phyloP scores from a whole-genome alignment of 1,139 yeast genomes.

The Suhomyces bokatorum region DNA sequence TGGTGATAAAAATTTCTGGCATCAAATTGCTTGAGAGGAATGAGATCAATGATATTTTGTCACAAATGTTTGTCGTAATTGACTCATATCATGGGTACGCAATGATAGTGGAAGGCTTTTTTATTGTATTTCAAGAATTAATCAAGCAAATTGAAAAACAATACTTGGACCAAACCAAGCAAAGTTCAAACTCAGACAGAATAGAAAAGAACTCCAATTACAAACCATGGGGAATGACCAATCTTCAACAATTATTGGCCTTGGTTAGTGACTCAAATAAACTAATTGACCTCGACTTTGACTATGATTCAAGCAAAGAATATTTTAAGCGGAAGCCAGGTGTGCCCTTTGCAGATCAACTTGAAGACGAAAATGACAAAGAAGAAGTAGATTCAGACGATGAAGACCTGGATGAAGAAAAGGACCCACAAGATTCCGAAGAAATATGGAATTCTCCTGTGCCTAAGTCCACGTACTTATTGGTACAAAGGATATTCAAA shows the following conservation, averaged over 20 bases:
- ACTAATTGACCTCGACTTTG: conserved; percentile 31
- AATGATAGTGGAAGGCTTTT: conserved; percentile 69
- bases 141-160: conserved; percentile 51
- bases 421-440: conserved; percentile 1
- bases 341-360: conserved; percentile 37
- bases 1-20: conserved; percentile 71
- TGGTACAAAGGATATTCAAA: conserved; percentile 60
- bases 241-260: conserved; percentile 37
- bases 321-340: conserved; percentile 37
- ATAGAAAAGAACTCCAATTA: conserved; percentile 27
- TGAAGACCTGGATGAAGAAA: conserved; percentile 18
- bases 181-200: conserved; percentile 11
- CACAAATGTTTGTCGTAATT: conserved; percentile 70
- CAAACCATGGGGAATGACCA: conserved; percentile 58
- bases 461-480: conserved; percentile 56
- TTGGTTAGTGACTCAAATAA: conserved; percentile 42
- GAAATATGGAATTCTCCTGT: conserved; percentile 63
- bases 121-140: conserved; percentile 67
- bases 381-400: conserved; percentile 11
- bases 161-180: conserved; percentile 27
- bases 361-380: conserved; percentile 28
- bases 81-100: conserved; percentile 86
- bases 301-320: conserved; percentile 34
- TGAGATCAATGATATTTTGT: conserved; percentile 69
- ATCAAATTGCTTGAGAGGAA: conserved; percentile 51